Evolutionary conservation across 2,329 filamentous ascomycete species (phyloP).

Genomic region (Thielaviopsis musarum): DNA sequence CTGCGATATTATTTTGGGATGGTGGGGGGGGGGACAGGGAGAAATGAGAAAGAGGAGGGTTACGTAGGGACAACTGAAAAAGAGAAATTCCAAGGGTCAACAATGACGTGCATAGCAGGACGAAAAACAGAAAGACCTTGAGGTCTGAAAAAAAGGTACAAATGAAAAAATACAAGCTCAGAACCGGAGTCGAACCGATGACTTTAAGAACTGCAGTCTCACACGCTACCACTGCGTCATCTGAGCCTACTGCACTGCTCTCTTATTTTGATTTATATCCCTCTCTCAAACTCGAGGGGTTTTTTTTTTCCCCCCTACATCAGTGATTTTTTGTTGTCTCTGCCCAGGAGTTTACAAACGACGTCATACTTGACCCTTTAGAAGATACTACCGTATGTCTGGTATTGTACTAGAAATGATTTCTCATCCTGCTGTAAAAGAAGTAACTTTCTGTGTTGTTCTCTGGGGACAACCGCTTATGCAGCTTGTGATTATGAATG

Average conservation of each 20-base stretch:
- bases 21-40: neutral
- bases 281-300: neutral
- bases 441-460: no score
- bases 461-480: no score
- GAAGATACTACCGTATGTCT: no score
- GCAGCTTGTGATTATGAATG: no score
- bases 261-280: neutral
- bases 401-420: no score
- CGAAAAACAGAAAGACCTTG: neutral
- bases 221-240: conserved; percentile 5
- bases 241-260: neutral
- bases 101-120: neutral
- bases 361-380: no score
- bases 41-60: neutral
- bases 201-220: conserved; percentile 6
- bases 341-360: no score
- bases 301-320: no score
- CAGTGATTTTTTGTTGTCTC: no score
- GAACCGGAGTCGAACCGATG: conserved; percentile 6
- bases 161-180: conserved; percentile 10
- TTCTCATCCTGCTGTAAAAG: no score
- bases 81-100: conserved; percentile 9
- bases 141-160: conserved; percentile 5
- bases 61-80: conserved; percentile 4
- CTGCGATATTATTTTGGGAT: neutral